Percentiles rank a stretch among this genome's conserved stretches.
Evolutionary conservation across 306 rosid species (phyloP).

Genomic region (Abrus pulchellus): DNA sequence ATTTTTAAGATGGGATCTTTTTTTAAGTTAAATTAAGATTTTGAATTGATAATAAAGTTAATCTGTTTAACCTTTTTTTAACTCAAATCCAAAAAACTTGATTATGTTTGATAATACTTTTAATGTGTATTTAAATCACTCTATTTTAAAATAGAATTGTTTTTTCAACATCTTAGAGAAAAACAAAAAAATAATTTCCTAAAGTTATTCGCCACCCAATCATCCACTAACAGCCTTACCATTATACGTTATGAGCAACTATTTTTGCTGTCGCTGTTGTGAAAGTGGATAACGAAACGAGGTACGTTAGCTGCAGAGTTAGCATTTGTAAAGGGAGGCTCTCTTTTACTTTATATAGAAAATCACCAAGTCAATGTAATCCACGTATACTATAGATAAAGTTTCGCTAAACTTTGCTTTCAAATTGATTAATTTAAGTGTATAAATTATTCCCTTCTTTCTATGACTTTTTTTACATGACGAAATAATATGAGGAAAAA

Average conservation of each 20-base stretch:
- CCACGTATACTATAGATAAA: background rate
- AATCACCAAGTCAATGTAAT: background rate
- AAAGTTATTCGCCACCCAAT: background rate
- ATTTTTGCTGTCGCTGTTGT: slow-evolving; percentile 2
- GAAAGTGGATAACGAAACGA: slow-evolving; percentile 7
- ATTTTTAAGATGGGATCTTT: too few relatives aligned
- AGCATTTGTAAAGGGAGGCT: background rate
- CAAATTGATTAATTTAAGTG: background rate
- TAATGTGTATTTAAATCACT: too few relatives aligned
- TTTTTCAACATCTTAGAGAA: too few relatives aligned
- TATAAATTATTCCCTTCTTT: background rate
- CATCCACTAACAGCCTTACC: background rate
- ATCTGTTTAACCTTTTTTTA: too few relatives aligned
- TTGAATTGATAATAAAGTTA: too few relatives aligned
- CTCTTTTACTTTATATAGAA: background rate
- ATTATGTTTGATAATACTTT: too few relatives aligned
- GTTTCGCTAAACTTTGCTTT: slow-evolving; percentile 2
- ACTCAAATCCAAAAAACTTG: too few relatives aligned
- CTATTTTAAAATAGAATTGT: too few relatives aligned
- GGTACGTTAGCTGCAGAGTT: background rate
- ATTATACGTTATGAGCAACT: background rate
- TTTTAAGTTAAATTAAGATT: too few relatives aligned
- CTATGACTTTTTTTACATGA: background rate
- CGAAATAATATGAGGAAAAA: background rate
- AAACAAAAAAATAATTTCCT: background rate